phyloP scores from a whole-genome alignment of 2,329 filamentous ascomycete species.

The Cytospora leucostoma region DNA sequence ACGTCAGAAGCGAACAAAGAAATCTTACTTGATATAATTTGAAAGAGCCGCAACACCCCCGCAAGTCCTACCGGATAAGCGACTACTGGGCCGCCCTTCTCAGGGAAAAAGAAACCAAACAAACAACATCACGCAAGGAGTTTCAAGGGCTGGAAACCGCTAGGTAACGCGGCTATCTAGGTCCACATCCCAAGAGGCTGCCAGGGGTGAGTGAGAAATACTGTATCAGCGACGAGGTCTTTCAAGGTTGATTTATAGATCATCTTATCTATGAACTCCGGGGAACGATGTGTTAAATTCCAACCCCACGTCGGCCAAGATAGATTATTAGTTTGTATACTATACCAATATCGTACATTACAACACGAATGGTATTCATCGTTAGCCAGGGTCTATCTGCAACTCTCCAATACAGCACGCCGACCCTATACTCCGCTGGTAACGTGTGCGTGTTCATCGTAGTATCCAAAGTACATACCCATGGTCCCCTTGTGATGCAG shows the following conservation, averaged over 20 bases:
- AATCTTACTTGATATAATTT: neutral
- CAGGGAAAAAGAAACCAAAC: neutral
- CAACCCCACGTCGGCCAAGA: conserved; percentile 8
- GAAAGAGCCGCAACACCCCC: neutral
- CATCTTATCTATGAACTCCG: neutral
- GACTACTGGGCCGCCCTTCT: neutral
- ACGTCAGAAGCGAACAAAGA: neutral
- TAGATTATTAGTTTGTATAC: conserved; percentile 7
- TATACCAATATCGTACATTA: conserved; percentile 4
- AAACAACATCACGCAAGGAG: neutral
- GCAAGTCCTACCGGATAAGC: neutral
- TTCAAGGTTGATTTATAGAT: neutral
- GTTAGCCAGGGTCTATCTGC: neutral
- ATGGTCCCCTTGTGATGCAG: conserved; percentile 22
- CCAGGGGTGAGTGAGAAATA: neutral
- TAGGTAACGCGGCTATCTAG: neutral
- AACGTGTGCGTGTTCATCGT: too few species aligned
- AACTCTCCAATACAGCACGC: neutral
- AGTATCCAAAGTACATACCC: too few species aligned
- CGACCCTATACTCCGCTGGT: neutral
- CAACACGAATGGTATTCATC: neutral
- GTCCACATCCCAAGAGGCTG: neutral
- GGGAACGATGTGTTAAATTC: conserved; percentile 13
- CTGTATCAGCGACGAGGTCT: neutral
- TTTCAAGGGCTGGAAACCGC: neutral